A percentile compares a stretch with the other conserved stretches of the same genome.
Evolutionary conservation across 495 filamentous ascomycete species (phyloP).

Genomic region (Annulohypoxylon maeteangense): DNA sequence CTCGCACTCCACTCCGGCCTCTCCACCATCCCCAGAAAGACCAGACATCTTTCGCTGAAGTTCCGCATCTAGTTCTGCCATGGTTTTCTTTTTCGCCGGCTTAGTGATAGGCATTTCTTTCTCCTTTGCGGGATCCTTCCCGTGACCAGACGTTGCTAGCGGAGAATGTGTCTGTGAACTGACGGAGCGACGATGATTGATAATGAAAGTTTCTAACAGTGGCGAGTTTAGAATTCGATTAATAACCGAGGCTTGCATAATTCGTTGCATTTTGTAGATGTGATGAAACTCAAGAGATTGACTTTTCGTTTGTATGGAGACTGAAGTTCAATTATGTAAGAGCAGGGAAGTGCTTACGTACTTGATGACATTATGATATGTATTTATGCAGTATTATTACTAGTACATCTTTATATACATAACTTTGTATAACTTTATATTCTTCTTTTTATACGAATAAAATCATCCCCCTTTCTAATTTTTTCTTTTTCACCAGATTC

Average conservation of each 20-base stretch:
- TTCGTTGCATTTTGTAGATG: background rate
- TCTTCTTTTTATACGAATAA: too few relatives aligned
- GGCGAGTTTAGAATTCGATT: background rate
- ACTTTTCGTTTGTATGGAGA: background rate
- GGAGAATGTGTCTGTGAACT: conserved; percentile 9
- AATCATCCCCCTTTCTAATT: background rate
- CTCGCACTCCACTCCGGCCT: conserved; percentile 81
- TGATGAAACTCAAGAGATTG: background rate
- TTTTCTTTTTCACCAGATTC: background rate
- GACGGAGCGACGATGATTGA: background rate
- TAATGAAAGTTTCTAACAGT: too few relatives aligned
- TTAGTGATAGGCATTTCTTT: background rate
- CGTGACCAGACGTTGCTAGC: background rate
- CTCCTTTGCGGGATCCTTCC: background rate
- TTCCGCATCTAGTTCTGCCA: conserved; percentile 74
- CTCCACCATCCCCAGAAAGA: conserved; percentile 78
- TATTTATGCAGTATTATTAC: too few relatives aligned
- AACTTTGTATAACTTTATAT: too few relatives aligned
- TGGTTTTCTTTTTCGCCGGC: conserved; percentile 59
- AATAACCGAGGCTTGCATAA: background rate
- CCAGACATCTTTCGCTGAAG: conserved; percentile 72
- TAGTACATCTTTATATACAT: too few relatives aligned
- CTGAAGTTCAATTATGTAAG: too few relatives aligned
- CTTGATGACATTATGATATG: too few relatives aligned
- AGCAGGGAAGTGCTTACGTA: too few relatives aligned